Percentiles rank a stretch among this genome's conserved stretches.
Conservation (phyloP, 108 stramenopile species). For the Bacterosira constricta region DNA sequence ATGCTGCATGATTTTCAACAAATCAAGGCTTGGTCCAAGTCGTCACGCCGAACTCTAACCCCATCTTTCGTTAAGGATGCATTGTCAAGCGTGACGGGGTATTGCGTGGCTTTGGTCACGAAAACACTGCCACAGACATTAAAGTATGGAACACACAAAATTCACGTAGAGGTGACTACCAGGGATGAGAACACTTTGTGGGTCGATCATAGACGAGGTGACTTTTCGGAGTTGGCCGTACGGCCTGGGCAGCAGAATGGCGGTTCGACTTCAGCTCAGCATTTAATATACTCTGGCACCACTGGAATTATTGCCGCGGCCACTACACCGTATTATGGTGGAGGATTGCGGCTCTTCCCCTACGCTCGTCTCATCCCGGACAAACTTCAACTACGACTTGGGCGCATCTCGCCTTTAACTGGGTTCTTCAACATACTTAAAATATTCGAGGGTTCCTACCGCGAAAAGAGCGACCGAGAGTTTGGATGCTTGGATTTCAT, state of each 20-base stretch:
- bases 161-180: constrained; percentile 55
- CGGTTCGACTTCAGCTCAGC: background rate
- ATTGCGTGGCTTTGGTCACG: constrained; percentile 63
- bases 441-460: constrained; percentile 69
- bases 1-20: constrained; percentile 72
- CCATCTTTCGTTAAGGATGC: constrained; percentile 36
- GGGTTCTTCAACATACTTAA: constrained; percentile 63
- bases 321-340: constrained; percentile 75
- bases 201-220: constrained; percentile 81
- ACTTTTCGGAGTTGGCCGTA: constrained; percentile 38
- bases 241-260: background rate
- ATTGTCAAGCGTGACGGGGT: constrained; percentile 60
- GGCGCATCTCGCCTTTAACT: constrained; percentile 61
- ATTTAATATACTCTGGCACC: constrained; percentile 57
- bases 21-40: constrained; percentile 55
- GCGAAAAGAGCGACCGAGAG: constrained; percentile 43
- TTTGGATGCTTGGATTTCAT: constrained; percentile 77
- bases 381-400: constrained; percentile 62
- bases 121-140: constrained; percentile 65
- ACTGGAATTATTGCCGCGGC: constrained; percentile 68
- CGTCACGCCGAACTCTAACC: background rate
- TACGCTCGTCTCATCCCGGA: constrained; percentile 60
- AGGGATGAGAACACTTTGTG: constrained; percentile 52
- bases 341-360: constrained; percentile 70
- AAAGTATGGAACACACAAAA: constrained; percentile 39